Evolutionary conservation across 345 rosid genomes (phyloP).

Genomic region (Cardamine resedifolia): DNA sequence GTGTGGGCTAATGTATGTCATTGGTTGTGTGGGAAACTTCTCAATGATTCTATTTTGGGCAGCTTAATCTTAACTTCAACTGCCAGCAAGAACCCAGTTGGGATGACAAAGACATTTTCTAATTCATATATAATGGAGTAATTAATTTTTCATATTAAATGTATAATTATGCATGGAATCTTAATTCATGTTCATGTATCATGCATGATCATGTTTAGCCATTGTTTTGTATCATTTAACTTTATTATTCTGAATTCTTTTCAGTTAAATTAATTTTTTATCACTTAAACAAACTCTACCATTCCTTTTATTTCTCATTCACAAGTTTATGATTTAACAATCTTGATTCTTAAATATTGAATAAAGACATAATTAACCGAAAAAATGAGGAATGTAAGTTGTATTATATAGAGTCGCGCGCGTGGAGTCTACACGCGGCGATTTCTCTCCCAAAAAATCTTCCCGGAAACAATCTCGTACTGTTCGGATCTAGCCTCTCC

Average conservation of each 20-base stretch:
- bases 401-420: too few species aligned
- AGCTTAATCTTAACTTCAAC: slow-evolving; percentile 25
- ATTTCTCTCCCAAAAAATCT: too few species aligned
- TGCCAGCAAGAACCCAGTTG: slow-evolving; percentile 10
- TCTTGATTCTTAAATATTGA: not conserved
- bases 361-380: too few species aligned
- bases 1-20: not conserved
- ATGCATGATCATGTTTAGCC: not conserved
- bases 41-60: not conserved
- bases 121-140: too few species aligned
- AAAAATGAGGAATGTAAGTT: not conserved
- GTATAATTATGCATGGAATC: too few species aligned
- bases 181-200: not conserved
- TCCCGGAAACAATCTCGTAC: too few species aligned
- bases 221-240: not conserved
- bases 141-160: too few species aligned
- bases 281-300: not conserved
- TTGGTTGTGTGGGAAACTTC: not conserved
- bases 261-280: too few species aligned
- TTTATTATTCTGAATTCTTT: not conserved
- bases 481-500: too few species aligned
- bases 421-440: too few species aligned
- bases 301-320: too few species aligned
- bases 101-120: slow-evolving; percentile 11
- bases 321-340: not conserved